Base-by-base conservation (phyloP, 495 filamentous ascomycete species). In the Podospora sp. region DNA sequence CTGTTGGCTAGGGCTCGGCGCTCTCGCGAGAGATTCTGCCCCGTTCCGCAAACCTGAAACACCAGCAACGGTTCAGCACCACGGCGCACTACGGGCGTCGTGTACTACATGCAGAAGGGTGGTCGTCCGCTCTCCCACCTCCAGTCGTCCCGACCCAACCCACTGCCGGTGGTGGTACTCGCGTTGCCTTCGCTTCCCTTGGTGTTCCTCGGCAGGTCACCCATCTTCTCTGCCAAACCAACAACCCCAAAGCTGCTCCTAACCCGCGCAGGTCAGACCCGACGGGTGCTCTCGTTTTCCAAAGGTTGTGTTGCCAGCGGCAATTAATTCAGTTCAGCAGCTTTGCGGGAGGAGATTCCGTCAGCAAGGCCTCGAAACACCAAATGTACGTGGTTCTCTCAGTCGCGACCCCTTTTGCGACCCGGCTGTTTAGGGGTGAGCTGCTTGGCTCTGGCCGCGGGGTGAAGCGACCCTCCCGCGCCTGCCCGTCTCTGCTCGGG, bases 351-450 rank as follows among this genome's bases (percentile, higher is more conserved):
- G 51, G 26, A 14, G 40, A 25, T 52, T 56, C 62, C 55, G 67
- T 60, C 65, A 63, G 70, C 53, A 61, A 74, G 62, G 60, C 68
- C 66, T 75, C 75, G 76, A 81, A 79, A 79, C 78, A 64, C 72
- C 69, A 76, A 76, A 68, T 70, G 77, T 77, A 77, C 72, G 79
- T 79, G 78, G 74, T 79, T 50, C 67, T 68, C 66, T 65, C 63
- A 63, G 27, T 49, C 68, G 65, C 49, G 52, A 59, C 74, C 75
- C 72, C 70, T 72, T 68, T 68, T 71, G 69, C 63, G 63, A 73
- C 69, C 68, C 71, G 72, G 72, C 71, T 74, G 72, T 74, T 73
- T 68, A 75, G 70, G 69, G 70, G 68, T 65, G 53, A 70, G 69
- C 68, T 61, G 68, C 69, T 71, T 72, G 69, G 66, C 71, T 68